Base-by-base conservation (phyloP, 371 early-diverging fungal genomes). In the Gilbertella persicaria region DNA sequence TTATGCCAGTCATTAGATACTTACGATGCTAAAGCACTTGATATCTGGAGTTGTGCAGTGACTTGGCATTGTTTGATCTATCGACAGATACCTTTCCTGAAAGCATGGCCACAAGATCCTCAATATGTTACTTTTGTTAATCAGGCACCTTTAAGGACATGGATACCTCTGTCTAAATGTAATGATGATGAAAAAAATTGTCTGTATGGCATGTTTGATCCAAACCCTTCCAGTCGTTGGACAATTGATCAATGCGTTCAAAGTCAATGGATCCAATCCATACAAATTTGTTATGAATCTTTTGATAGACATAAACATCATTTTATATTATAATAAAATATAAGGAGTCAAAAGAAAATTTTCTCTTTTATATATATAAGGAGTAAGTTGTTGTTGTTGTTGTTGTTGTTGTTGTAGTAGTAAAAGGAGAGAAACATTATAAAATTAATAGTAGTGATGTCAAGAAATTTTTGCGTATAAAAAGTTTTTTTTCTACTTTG, bases 21-120 rank as follows among this genome's bases (percentile, higher is more conserved):
- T 26, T 93, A 90, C 50, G 87, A 91, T 62, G 91, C 86, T 5
- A 79, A 84, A 38, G 72, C 82, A 17, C 78, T 88, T 20, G 93
- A 93, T 55, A 69, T 93, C 35, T 93, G 93, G 93, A 84, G 89
- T n/a, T 82, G 82, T 21, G 93, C 90, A 38, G 86, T 93, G 26
- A 88, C 91, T 14, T 90, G 87, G 75, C 88, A 88, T 69, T 84
- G 88, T 29, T 82, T 92, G 82, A 64, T 84, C 19, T 91, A 86
- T 69, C 75, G 85, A 45, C 83, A 85, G 45, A 91, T 90, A 69
- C 81, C 89, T 10, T 79, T 78, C 16, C 33, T 71, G 1, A 64
- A 62, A n/a, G 71, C 77, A 1, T 72, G 79, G 21, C 62, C 62
- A 5, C 85, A 90, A 14, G 84, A 83, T 29, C 61, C 74, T 29